These are phyloP conservation scores for Sicyos edulis DNA, from an alignment of 306 rosid genomes.

Conservation along the genomic window DNA sequence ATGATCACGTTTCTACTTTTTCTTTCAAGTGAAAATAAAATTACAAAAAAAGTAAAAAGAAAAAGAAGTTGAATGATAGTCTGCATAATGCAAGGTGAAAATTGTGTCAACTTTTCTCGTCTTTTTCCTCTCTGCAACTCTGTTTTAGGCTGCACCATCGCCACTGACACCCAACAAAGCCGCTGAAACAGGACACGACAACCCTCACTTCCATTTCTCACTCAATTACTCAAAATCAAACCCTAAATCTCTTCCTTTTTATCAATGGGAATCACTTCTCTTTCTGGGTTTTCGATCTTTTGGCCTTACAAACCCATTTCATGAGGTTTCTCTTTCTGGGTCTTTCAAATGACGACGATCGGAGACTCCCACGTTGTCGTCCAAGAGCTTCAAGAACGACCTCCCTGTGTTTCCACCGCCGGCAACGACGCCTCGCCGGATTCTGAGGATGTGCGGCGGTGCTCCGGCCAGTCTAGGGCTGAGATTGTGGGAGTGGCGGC, in stretches of 20 bases:
- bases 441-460: conserved; percentile 34
- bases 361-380: conserved; percentile 39
- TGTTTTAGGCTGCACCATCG: conserved; percentile 9
- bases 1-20: conserved; percentile 21
- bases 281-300: conserved; percentile 39
- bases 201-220: background rate
- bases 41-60: background rate
- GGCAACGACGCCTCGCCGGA: background rate
- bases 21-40: background rate
- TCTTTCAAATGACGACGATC: conserved; percentile 39
- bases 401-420: conserved; percentile 31
- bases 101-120: conserved; percentile 1
- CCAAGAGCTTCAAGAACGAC: conserved; percentile 24
- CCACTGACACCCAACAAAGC: conserved; percentile 20
- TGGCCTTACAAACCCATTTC: conserved; percentile 38
- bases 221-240: background rate
- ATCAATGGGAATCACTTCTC: conserved; percentile 22
- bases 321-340: conserved; percentile 61
- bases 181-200: conserved; percentile 17
- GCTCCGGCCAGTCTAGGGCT: conserved; percentile 29
- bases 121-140: conserved; percentile 18
- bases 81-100: conserved; percentile 8
- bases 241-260: background rate
- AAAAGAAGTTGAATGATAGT: background rate
- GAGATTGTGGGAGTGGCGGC: conserved; percentile 44